phyloP scores from a whole-genome alignment of 495 filamentous ascomycete genomes.

The Hypoxylon lenormandii region DNA sequence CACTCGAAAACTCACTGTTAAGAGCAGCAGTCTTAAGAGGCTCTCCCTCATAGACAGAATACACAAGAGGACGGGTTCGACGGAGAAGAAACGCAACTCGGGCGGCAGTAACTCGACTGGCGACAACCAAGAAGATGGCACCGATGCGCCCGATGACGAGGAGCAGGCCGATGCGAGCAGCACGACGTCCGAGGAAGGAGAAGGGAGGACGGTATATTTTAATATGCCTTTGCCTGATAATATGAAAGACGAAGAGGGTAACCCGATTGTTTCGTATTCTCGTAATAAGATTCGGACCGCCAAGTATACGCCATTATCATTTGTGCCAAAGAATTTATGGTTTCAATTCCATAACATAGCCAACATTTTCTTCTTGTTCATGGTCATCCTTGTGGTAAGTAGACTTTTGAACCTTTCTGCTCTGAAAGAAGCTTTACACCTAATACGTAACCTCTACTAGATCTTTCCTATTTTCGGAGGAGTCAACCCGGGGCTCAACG shows the following conservation, averaged over 20 bases:
- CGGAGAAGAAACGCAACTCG: slow-evolving; percentile 81
- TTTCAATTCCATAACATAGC: slow-evolving; percentile 99
- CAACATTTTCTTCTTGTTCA: slow-evolving; percentile 97
- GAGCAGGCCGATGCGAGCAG: slow-evolving; percentile 41
- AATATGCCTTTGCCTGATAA: slow-evolving; percentile 82
- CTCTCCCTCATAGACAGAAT: slow-evolving; percentile 83
- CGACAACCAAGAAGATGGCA: slow-evolving; percentile 50
- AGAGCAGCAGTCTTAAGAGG: slow-evolving; percentile 81
- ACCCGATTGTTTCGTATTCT: slow-evolving; percentile 74
- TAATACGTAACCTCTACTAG: slow-evolving; percentile 61
- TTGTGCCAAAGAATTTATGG: slow-evolving; percentile 97
- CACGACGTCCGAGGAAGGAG: slow-evolving; percentile 44
- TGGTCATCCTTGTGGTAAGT: slow-evolving; percentile 92
- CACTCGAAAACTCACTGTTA: slow-evolving; percentile 80
- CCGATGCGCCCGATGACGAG: slow-evolving; percentile 50
- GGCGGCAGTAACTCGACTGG: slow-evolving; percentile 58
- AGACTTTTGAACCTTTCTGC: slow-evolving; percentile 1
- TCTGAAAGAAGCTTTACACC: slow-evolving; percentile 18
- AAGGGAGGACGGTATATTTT: slow-evolving; percentile 75
- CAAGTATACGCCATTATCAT: slow-evolving; percentile 95
- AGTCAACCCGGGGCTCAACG: slow-evolving; percentile 86
- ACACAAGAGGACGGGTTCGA: slow-evolving; percentile 70
- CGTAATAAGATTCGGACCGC: slow-evolving; percentile 98
- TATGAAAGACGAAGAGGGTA: slow-evolving; percentile 85
- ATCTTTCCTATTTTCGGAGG: slow-evolving; percentile 96